Evolutionary conservation across 2,329 filamentous ascomycete genomes (phyloP).

Genomic region (Penicillium rolfsii): DNA sequence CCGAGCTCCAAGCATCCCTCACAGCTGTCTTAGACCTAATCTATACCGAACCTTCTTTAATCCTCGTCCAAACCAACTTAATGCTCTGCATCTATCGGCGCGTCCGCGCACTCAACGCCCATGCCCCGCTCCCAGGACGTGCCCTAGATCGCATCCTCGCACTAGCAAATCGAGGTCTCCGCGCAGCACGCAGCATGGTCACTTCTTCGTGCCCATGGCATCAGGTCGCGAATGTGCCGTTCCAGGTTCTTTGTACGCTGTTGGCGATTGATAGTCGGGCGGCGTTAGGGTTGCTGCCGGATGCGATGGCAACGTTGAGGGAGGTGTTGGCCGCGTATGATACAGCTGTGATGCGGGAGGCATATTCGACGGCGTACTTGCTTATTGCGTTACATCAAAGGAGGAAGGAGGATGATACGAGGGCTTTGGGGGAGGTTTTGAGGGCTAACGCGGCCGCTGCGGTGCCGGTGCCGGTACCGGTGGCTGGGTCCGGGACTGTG

Average conservation of each 20-base stretch:
- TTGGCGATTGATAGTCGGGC: conserved; percentile 59
- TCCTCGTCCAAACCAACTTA: conserved; percentile 59
- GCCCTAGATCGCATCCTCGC: conserved; percentile 54
- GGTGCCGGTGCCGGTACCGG: neutral
- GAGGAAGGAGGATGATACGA: conserved; percentile 51
- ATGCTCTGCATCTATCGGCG: conserved; percentile 60
- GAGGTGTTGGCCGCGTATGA: conserved; percentile 50
- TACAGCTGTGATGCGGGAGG: conserved; percentile 56
- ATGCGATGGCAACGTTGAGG: conserved; percentile 55
- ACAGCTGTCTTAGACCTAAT: conserved; percentile 45
- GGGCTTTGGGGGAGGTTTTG: conserved; percentile 45
- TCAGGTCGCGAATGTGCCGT: conserved; percentile 63
- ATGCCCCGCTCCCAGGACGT: conserved; percentile 42
- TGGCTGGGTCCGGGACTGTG: conserved; percentile 5
- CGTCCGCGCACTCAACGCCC: conserved; percentile 55
- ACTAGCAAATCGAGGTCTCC: conserved; percentile 51
- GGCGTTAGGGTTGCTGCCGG: conserved; percentile 53
- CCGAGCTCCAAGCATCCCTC: conserved; percentile 51
- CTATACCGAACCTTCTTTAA: conserved; percentile 49
- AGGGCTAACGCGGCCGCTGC: conserved; percentile 39
- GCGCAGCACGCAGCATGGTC: conserved; percentile 53
- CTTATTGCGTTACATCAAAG: conserved; percentile 58
- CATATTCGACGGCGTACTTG: conserved; percentile 58
- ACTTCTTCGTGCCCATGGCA: conserved; percentile 58
- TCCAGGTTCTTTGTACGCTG: conserved; percentile 61